Evolutionary conservation across 169 alveolate species (phyloP).

Genomic region (Plasmodium vivax): DNA sequence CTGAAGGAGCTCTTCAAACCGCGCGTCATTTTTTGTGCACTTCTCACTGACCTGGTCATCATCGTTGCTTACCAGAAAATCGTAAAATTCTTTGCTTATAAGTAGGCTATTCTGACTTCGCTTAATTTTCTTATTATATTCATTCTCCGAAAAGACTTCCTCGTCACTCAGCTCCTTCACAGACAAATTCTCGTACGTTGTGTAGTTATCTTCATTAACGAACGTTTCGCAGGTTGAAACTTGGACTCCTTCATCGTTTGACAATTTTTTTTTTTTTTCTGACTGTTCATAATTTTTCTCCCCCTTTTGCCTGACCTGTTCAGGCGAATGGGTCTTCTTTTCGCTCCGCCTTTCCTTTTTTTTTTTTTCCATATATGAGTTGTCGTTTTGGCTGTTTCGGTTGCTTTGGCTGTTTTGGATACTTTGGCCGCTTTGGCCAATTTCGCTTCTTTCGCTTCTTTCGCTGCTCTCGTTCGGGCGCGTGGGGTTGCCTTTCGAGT

Average conservation of each 20-base stretch:
- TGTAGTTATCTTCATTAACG: conserved; percentile 18
- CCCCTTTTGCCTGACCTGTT: not conserved
- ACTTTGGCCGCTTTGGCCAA: too few relatives aligned
- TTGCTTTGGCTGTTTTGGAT: not conserved
- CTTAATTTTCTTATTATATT: conserved; percentile 43
- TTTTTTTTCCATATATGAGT: conserved; percentile 8
- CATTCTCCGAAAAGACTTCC: conserved; percentile 56
- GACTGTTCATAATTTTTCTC: conserved; percentile 32
- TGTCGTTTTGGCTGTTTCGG: not conserved
- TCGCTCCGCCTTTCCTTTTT: conserved; percentile 1
- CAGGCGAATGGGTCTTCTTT: not conserved
- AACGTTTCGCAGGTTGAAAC: conserved; percentile 5
- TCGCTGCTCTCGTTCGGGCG: not conserved
- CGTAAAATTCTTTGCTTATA: not conserved
- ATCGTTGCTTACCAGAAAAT: not conserved
- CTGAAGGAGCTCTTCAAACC: not conserved
- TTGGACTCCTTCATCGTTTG: not conserved
- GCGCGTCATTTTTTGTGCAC: not conserved
- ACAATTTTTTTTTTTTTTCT: conserved; percentile 11
- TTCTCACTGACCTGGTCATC: not conserved
- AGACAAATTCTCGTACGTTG: conserved; percentile 40
- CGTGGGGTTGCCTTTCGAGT: conserved; percentile 9
- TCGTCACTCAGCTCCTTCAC: conserved; percentile 68
- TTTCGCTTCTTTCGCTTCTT: not conserved
- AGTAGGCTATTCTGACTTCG: conserved; percentile 1